Base-by-base conservation (phyloP, 441 rosid species). In the Populus trichocarpa region DNA sequence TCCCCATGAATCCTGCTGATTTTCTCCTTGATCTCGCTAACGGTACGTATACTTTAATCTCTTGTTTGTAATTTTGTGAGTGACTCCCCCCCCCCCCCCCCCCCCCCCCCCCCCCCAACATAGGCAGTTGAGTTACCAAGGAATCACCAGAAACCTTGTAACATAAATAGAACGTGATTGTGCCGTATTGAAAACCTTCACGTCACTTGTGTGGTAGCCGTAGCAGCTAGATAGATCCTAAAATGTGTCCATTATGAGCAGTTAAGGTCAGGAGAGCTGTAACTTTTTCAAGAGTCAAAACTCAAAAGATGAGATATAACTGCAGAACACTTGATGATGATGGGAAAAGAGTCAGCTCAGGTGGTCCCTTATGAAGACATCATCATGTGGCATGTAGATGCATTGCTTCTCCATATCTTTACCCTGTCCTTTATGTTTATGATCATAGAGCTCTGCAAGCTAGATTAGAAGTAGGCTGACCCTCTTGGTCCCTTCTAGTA, bases 1-100 rank as follows among this genome's bases (percentile, higher is more conserved):
- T 93, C 74, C 92, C 96, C 26, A 89, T 92, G 95, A 95, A 95
- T 83, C 99, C 99, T 66, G 99, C 99, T 2, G 99, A 95, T 84
- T 93, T 93, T 78, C 91, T 95, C 73, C 98, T 95, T 70, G 99
- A 95, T 85, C 97, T 95, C 83, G 99, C 98, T 26, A 95, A 92
- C 57, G 99, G 99, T 95, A 89, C 86, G 93, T 84, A 72, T 40
- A 23, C 77, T 40, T 73, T 66, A 22, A 70, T 28, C 78, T 72
- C n/a, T 11, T 66, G 22, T 72, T 61, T 57, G 22, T 57, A n/a
- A 57, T 78, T 40, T 65, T 72, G 70, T 63, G 79, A 78, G 9
- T 28, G 22, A 2, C 0, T 1, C 5, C 23, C 26, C 28, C 67
- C 75, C 28, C 2, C 28, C 1, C 26, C 1, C 26, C 0, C 1